phyloP scores from a whole-genome alignment of 2,329 filamentous ascomycete genomes.

The Cylindrodendrum hubeiense region DNA sequence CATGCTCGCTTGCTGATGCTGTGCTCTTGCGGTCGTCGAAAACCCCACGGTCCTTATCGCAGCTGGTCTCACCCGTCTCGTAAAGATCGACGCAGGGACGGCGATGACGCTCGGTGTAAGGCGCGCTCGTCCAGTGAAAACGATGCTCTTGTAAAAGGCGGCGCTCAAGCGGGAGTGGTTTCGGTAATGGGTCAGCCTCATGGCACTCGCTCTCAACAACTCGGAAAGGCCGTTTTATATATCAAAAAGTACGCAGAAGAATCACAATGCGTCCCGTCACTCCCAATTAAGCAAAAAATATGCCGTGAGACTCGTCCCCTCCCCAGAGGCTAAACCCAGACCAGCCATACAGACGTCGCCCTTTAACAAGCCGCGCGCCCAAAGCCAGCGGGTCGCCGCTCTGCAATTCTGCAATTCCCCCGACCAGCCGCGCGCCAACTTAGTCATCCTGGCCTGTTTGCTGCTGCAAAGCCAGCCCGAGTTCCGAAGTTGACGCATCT shows the following conservation, averaged over 20 bases:
- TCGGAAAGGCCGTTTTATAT: neutral
- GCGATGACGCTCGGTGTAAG: constrained; percentile 1
- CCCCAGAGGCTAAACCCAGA: constrained; percentile 21
- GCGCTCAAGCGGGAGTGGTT: constrained; percentile 13
- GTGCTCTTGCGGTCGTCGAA: neutral
- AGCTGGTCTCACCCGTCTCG: neutral
- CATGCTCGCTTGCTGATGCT: constrained; percentile 31
- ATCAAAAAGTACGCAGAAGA: neutral
- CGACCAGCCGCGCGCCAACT: constrained; percentile 38
- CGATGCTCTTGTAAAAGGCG: constrained; percentile 8
- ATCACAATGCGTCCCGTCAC: constrained; percentile 28
- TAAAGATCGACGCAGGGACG: neutral
- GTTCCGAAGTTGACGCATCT: neutral
- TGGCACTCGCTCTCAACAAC: constrained; percentile 14
- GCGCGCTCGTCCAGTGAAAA: constrained; percentile 14
- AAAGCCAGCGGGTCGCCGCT: constrained; percentile 24
- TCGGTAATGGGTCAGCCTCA: constrained; percentile 29
- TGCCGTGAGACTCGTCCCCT: neutral
- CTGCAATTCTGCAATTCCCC: constrained; percentile 25
- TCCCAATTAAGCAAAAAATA: neutral
- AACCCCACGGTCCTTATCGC: neutral
- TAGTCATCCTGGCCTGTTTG: constrained; percentile 35
- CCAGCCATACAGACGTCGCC: constrained; percentile 7
- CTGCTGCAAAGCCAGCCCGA: constrained; percentile 1
- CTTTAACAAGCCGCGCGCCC: constrained; percentile 7